These are phyloP conservation scores for Gossypium arboreum DNA, from an alignment of 345 rosid species.

Conservation along the genomic window DNA sequence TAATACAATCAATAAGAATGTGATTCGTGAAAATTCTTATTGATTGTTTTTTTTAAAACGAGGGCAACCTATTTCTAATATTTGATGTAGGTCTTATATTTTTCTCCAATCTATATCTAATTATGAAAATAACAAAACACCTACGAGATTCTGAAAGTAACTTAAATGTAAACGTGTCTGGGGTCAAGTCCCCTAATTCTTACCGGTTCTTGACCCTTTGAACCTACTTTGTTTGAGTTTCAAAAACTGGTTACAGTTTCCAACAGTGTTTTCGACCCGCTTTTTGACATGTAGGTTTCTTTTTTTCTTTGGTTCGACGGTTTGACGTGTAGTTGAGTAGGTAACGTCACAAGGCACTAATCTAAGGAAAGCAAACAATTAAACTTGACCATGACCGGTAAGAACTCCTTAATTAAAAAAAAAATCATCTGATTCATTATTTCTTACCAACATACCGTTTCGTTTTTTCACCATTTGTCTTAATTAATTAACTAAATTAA, in stretches of 20 bases:
- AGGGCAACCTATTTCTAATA: too few relatives aligned
- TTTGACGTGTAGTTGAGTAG: not conserved
- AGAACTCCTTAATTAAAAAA: not conserved
- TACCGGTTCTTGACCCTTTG: not conserved
- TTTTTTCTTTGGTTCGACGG: too few relatives aligned
- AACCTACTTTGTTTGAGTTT: not conserved
- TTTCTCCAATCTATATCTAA: not conserved
- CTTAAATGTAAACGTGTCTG: not conserved
- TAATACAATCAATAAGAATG: too few relatives aligned
- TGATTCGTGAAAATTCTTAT: too few relatives aligned
- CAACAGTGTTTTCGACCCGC: not conserved
- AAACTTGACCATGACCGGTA: not conserved
- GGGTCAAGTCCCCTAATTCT: not conserved
- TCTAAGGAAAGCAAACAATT: not conserved
- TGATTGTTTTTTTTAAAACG: too few relatives aligned
- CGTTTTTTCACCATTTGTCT: not conserved
- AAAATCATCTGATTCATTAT: not conserved
- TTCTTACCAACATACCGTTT: not conserved
- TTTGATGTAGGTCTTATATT: too few relatives aligned
- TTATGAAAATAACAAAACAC: not conserved
- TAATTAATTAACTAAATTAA: not conserved
- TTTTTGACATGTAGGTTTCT: too few relatives aligned
- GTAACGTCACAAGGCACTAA: not conserved
- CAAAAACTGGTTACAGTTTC: not conserved
- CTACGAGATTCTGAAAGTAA: not conserved